These are phyloP conservation scores for Botrytis porri DNA, from an alignment of 2,329 filamentous ascomycete genomes.

Conservation along the genomic window DNA sequence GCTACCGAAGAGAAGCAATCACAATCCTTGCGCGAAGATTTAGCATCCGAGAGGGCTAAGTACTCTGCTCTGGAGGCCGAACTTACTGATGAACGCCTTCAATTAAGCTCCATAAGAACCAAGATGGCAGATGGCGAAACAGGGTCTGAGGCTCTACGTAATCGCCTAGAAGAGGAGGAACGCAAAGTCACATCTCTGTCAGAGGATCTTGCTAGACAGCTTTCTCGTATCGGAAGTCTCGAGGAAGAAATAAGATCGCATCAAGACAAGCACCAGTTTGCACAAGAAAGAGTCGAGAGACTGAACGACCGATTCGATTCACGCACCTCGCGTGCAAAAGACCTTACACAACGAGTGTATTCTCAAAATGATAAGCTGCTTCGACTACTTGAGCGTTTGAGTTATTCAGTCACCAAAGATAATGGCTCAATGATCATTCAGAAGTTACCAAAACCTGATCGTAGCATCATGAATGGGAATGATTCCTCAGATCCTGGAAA, in stretches of 20 bases:
- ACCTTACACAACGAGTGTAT: conserved; percentile 80
- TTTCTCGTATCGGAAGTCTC: conserved; percentile 70
- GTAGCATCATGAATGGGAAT: conserved; percentile 57
- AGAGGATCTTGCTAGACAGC: conserved; percentile 69
- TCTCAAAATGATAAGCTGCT: conserved; percentile 80
- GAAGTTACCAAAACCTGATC: conserved; percentile 61
- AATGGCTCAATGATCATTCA: conserved; percentile 72
- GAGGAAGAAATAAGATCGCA: conserved; percentile 71
- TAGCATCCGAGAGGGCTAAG: conserved; percentile 54
- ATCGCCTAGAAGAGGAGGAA: conserved; percentile 73
- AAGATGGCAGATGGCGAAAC: conserved; percentile 81
- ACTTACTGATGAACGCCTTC: conserved; percentile 61
- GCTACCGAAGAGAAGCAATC: conserved; percentile 51
- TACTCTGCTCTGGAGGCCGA: conserved; percentile 54
- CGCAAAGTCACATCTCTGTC: conserved; percentile 63
- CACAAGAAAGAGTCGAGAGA: conserved; percentile 51
- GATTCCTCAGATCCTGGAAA: conserved; percentile 56
- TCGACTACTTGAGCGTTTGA: conserved; percentile 79
- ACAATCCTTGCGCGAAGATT: conserved; percentile 52
- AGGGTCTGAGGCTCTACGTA: conserved; percentile 74
- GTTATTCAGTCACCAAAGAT: conserved; percentile 75
- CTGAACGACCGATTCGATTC: conserved; percentile 61
- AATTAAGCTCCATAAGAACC: conserved; percentile 64
- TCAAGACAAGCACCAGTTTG: conserved; percentile 59
- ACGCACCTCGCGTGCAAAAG: conserved; percentile 71